Percentiles rank a stretch among this genome's conserved stretches.
phyloP scores from a whole-genome alignment of 2,329 filamentous ascomycete species.

The Hypoxylon sp. region DNA sequence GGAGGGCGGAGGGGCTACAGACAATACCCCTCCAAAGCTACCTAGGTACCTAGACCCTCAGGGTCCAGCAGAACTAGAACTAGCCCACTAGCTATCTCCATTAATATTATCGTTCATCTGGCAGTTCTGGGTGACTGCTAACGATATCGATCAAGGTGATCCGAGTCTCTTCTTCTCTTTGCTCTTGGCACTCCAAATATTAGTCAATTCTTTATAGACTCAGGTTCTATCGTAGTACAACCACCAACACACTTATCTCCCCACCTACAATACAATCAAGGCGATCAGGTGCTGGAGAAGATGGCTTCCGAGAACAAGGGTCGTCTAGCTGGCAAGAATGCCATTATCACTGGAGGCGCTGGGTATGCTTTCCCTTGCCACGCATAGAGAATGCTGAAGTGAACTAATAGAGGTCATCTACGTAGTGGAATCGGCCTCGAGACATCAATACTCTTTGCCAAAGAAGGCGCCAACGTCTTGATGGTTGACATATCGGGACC shows the following conservation, averaged over 20 bases:
- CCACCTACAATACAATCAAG: not conserved
- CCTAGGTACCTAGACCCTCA: no score
- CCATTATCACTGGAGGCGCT: slow-evolving; percentile 85
- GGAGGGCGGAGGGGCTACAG: slow-evolving; percentile 35
- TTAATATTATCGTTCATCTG: not conserved
- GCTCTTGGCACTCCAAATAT: not conserved
- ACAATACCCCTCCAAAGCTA: slow-evolving; percentile 31
- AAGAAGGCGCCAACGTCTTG: slow-evolving; percentile 87
- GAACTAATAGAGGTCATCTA: slow-evolving; percentile 29
- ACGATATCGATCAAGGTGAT: not conserved
- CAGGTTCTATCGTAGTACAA: not conserved
- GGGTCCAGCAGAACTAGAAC: not conserved
- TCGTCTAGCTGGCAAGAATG: slow-evolving; percentile 73
- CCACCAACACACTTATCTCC: no score
- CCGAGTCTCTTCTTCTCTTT: not conserved
- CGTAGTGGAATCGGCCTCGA: slow-evolving; percentile 91
- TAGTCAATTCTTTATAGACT: not conserved
- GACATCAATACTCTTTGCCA: slow-evolving; percentile 89
- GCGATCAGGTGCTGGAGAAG: slow-evolving; percentile 45
- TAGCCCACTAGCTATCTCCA: slow-evolving; percentile 1
- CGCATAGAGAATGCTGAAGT: not conserved
- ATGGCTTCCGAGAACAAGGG: slow-evolving; percentile 56
- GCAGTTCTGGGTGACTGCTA: not conserved
- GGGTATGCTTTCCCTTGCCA: slow-evolving; percentile 72
- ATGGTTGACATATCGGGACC: slow-evolving; percentile 87